Conservation (phyloP, 2,329 filamentous ascomycete species). For the Leptographium procerum region DNA sequence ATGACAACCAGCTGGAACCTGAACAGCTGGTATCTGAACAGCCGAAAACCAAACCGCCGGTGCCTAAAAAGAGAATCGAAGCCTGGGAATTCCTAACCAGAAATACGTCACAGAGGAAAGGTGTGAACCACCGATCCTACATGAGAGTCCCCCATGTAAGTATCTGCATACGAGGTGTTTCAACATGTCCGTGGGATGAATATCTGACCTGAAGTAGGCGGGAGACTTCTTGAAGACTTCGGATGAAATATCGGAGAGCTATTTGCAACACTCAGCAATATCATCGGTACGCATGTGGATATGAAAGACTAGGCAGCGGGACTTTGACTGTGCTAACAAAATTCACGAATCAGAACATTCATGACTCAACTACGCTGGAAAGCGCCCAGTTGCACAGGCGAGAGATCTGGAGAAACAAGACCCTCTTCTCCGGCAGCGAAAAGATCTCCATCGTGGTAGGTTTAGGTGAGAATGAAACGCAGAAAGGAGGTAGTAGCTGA, state of each 20-base stretch:
- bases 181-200: background rate
- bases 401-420: background rate
- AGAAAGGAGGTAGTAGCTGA: background rate
- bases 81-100: background rate
- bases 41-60: no score
- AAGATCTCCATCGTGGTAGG: conserved; percentile 1
- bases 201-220: background rate
- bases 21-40: no score
- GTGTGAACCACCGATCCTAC: background rate
- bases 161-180: background rate
- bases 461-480: no score
- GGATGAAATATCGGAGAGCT: background rate
- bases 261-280: background rate
- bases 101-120: background rate
- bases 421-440: background rate
- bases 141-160: background rate
- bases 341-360: background rate
- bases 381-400: background rate
- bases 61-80: background rate
- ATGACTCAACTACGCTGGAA: background rate
- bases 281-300: background rate
- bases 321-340: background rate
- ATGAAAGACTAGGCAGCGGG: background rate
- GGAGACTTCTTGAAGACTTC: background rate
- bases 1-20: background rate